Conservation (phyloP, 2,329 filamentous ascomycete genomes). For the Aspergillus awamori region DNA sequence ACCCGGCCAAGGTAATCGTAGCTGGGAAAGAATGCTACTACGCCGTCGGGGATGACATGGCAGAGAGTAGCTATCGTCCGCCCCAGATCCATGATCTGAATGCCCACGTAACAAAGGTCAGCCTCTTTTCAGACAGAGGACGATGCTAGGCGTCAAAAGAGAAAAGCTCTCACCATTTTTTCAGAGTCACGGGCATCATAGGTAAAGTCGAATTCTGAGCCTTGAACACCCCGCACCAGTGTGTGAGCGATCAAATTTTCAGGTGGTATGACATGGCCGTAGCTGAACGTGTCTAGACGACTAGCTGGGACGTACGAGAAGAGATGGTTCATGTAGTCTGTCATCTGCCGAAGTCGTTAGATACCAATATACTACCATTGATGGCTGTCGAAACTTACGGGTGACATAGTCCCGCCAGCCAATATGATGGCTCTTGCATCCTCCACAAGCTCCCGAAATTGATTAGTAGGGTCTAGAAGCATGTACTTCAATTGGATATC, state of each 20-base stretch:
- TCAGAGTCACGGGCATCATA: constrained; percentile 74
- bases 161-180: constrained; percentile 55
- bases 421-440: constrained; percentile 85
- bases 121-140: constrained; percentile 11
- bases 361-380: constrained; percentile 13
- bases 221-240: constrained; percentile 55
- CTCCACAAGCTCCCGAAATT: constrained; percentile 85
- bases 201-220: constrained; percentile 77
- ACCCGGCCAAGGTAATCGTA: constrained; percentile 87
- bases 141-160: not conserved
- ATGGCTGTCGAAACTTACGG: constrained; percentile 50
- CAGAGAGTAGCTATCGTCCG: constrained; percentile 71
- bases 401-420: constrained; percentile 96
- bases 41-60: constrained; percentile 76
- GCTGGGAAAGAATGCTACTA: constrained; percentile 94
- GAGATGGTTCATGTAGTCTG: constrained; percentile 83
- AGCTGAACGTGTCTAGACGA: constrained; percentile 80
- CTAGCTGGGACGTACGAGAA: constrained; percentile 71
- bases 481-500: constrained; percentile 75
- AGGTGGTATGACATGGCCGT: constrained; percentile 87
- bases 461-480: constrained; percentile 85
- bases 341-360: constrained; percentile 58
- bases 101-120: not conserved
- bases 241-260: constrained; percentile 80
- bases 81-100: constrained; percentile 70